These are phyloP conservation scores for Fusarium sp. DNA, from an alignment of 2,329 filamentous ascomycete genomes.

Conservation along the genomic window DNA sequence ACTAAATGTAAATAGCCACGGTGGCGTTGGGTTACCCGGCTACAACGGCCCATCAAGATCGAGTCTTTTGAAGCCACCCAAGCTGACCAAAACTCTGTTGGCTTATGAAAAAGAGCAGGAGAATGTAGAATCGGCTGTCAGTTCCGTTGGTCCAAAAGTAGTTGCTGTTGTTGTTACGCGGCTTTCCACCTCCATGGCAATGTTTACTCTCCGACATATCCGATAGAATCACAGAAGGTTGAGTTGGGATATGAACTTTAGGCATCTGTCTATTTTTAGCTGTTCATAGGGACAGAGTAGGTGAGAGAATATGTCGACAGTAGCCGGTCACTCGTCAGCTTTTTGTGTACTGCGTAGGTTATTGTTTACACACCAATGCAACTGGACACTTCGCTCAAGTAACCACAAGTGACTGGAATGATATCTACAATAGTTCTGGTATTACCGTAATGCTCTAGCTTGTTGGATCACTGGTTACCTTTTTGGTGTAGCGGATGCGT, in stretches of 20 bases:
- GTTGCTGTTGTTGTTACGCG: not conserved
- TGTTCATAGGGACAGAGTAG: not conserved
- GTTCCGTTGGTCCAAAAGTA: not conserved
- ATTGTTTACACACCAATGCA: no score
- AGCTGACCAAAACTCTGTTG: not conserved
- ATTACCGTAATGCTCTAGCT: no score
- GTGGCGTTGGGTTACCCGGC: conserved; percentile 13
- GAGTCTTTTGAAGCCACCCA: not conserved
- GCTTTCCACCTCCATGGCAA: conserved; percentile 1
- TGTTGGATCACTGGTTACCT: no score
- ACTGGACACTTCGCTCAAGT: no score
- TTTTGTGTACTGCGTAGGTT: not conserved
- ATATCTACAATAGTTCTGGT: no score
- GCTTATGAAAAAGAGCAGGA: not conserved
- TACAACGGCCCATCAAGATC: conserved; percentile 10
- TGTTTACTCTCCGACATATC: not conserved
- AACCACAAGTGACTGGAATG: no score
- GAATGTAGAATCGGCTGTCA: no score
- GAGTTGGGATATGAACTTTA: not conserved
- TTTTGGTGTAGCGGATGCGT: no score
- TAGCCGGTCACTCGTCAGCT: not conserved
- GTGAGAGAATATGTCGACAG: not conserved
- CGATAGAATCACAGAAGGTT: not conserved
- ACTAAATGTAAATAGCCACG: conserved; percentile 3
- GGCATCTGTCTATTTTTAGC: conserved; percentile 2